Percentiles rank a stretch among this genome's conserved stretches.
Conservation (phyloP, 2,329 filamentous ascomycete species). For the Pseudopyricularia cyperi region DNA sequence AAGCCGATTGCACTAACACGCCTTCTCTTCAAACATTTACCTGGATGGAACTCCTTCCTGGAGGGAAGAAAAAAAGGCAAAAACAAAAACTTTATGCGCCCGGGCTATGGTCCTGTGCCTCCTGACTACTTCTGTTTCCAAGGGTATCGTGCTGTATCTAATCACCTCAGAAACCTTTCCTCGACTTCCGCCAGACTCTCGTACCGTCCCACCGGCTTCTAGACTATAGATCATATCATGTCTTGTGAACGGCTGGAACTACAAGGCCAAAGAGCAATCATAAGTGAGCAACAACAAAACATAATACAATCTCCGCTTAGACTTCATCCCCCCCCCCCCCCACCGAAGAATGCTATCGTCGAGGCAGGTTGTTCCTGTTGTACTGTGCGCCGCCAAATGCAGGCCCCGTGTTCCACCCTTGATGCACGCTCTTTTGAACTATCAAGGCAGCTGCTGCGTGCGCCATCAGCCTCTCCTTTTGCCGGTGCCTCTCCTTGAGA, state of each 20-base stretch:
- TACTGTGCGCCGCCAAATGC: constrained; percentile 24
- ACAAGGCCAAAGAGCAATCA: too few relatives aligned
- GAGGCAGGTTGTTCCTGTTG: constrained; percentile 31
- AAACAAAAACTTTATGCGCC: not conserved
- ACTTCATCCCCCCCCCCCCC: too few relatives aligned
- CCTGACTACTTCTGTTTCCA: not conserved
- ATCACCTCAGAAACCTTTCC: not conserved
- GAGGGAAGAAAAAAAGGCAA: too few relatives aligned
- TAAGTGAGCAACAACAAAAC: too few relatives aligned
- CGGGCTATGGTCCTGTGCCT: not conserved
- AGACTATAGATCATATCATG: not conserved
- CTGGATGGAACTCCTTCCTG: too few relatives aligned
- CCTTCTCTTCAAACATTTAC: too few relatives aligned
- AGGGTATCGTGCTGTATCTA: constrained; percentile 1
- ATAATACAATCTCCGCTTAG: too few relatives aligned
- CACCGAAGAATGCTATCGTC: constrained; percentile 20
- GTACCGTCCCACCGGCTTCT: not conserved
- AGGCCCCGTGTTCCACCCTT: constrained; percentile 34
- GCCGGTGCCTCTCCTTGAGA: constrained; percentile 77
- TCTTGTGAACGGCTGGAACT: not conserved
- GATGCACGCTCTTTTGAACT: constrained; percentile 73
- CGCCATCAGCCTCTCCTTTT: constrained; percentile 86
- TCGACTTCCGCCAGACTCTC: not conserved
- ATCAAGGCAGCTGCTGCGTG: constrained; percentile 87
- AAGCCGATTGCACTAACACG: too few relatives aligned